A percentile compares a stretch with the other conserved stretches of the same genome.
Conservation (phyloP, 1,139 yeast species). For the Saccharomyces uvarum region DNA sequence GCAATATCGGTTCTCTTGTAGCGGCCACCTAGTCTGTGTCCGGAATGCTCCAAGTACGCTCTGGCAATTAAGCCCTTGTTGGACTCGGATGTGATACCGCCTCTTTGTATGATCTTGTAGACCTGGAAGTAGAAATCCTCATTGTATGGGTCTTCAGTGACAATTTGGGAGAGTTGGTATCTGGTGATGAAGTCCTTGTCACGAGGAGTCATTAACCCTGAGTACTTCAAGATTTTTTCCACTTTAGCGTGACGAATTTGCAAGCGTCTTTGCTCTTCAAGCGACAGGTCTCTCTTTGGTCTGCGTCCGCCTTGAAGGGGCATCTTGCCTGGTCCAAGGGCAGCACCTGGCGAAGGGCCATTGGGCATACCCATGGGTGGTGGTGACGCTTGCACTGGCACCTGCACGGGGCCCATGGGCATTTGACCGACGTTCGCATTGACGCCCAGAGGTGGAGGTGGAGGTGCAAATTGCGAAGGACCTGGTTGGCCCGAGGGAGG, state of each 20-base stretch:
- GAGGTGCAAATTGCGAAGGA: conserved; percentile 10
- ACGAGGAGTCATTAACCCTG: conserved; percentile 94
- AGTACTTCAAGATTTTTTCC: conserved; percentile 68
- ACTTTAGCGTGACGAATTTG: conserved; percentile 73
- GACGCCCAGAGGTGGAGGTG: conserved; percentile 17
- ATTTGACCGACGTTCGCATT: conserved; percentile 5
- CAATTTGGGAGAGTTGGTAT: conserved; percentile 90
- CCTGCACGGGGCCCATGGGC: not conserved
- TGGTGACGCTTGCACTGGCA: conserved; percentile 1
- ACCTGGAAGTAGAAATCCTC: conserved; percentile 97
- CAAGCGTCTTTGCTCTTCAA: conserved; percentile 49
- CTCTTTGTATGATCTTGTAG: conserved; percentile 71
- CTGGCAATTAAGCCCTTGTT: conserved; percentile 67
- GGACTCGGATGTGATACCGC: conserved; percentile 37
- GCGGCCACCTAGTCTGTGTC: conserved; percentile 85
- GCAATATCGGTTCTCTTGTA: conserved; percentile 89
- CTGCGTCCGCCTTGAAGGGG: not conserved
- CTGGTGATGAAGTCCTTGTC: conserved; percentile 93
- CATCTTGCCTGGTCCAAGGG: not conserved
- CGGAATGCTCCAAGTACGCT: conserved; percentile 90
- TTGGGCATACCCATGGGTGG: not conserved
- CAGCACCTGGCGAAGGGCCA: not conserved
- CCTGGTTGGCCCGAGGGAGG: conserved; percentile 9
- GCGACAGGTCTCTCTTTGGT: conserved; percentile 35
- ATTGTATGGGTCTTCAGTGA: conserved; percentile 92